Base-by-base conservation (phyloP, 441 rosid species). In the Arabidopsis hybrid region DNA sequence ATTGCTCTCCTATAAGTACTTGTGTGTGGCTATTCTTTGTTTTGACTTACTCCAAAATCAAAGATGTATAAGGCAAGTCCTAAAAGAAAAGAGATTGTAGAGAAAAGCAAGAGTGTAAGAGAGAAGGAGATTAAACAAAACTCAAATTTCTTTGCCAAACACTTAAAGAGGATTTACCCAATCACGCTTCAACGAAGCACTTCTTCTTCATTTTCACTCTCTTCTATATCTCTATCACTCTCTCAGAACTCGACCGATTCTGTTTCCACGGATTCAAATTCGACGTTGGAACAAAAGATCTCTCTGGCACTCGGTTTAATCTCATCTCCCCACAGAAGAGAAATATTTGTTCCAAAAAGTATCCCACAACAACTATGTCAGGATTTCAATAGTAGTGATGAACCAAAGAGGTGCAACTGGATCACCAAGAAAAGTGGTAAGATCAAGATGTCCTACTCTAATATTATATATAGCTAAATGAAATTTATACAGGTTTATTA, bases 231-330 rank as follows among this genome's bases (percentile, higher is more conserved):
- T 2, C 59, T 94, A 55, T 90, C 99, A 10, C 74, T 92, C 69
- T 94, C 99, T 8, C 95, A 92, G 61, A 92, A 85, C 79, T 92
- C 97, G 1, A 89, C 84, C 40, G 97, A 90, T 73, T 94, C 99
- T 6, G 89, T 92, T 8, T 83, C 82, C 21, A 86, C 92, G 13
- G 98, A 88, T 73, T 66, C 79, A 31, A 71, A 59, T 47, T 59
- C 82, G 8, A 65, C 82, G 6, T 46, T 79, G 63, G 82, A 79
- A 38, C 82, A 75, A 65, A 79, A 57, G 42, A 79, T 79, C 40
- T 71, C 79, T 85, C 87, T 31, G 63, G 76, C 69, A 77, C 93
- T 56, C 3, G 85, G 90, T 29, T 75, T 91, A 50, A 80, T 94
- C 62, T 56, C 90, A 3, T 82, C 86, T 10, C 79, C 63, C 0